Base-by-base conservation (phyloP, 768 basidiomycete genomes). In the Phallus indusiatus region DNA sequence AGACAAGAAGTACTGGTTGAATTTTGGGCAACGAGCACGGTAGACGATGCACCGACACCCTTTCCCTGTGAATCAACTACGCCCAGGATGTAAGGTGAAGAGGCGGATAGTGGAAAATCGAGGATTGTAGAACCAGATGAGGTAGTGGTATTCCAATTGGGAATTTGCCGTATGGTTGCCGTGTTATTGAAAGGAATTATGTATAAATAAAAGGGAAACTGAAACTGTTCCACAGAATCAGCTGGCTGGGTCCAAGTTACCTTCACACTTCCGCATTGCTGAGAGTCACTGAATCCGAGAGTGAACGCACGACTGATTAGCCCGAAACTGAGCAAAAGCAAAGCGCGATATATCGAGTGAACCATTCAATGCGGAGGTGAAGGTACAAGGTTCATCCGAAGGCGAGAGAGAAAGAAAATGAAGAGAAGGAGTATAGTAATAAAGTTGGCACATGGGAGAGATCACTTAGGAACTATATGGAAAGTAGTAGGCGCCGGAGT, bases 261-360 rank as follows among this genome's bases (percentile, higher is more conserved):
- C 50, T 17, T 20, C 7, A 59, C 49, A 28, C 8, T 42, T 20
- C 57, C 49, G 48, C 57, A 59, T 51, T 59, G 57, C 49, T 52
- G 48, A 59, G 57, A 24, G 35, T 24, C 24, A 22, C 50, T 53
- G 14, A 17, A 59, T 36, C 17, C 28, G n/a, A 59, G 33, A 10
- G 34, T 36, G 33, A 52, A 53, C 18, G 57, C 24, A 36, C 35
- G 49, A 18, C 28, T 51, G 18, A 51, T 35, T 22, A 35, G 33
- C 21, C 49, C n/a, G 14, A 59, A 22, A 50, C 49, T 6, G 6
- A 52, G 50, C 35, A 59, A 28, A 24, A 36, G 18, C 17, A 59
- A 21, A 51, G 57, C 57, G 34, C 17, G 52, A 20, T 51, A 24
- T 37, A 47, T 59, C 52, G 57, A 52, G 33, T 49, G 52, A 42